Percentiles rank a stretch among this genome's conserved stretches.
Conservation (phyloP, 2,329 filamentous ascomycete genomes). For the Aspergillus candidus region DNA sequence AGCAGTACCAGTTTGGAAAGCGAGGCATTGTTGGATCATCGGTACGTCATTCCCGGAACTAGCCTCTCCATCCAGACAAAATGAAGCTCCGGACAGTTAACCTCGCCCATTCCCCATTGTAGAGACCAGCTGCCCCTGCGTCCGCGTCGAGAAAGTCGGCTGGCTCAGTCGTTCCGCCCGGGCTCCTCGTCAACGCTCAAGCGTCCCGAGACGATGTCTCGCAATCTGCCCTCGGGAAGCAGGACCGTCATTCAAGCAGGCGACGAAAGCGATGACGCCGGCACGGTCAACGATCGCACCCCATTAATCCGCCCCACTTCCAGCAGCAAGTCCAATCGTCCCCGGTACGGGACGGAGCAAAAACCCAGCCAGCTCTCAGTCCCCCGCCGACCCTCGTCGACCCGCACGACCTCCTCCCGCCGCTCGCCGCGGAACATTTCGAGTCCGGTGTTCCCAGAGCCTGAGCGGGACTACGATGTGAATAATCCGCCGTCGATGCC, state of each 20-base stretch:
- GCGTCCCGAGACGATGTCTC: slow-evolving; percentile 39
- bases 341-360: slow-evolving; percentile 30
- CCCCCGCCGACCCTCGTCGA: slow-evolving; percentile 22
- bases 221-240: slow-evolving; percentile 31
- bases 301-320: slow-evolving; percentile 44
- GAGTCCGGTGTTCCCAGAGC: slow-evolving; percentile 16
- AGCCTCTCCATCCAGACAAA: neutral
- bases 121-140: slow-evolving; percentile 59
- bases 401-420: slow-evolving; percentile 24
- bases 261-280: slow-evolving; percentile 24
- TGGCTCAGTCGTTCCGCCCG: slow-evolving; percentile 35
- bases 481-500: slow-evolving; percentile 62
- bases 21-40: slow-evolving; percentile 79
- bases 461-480: slow-evolving; percentile 50
- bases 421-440: slow-evolving; percentile 24
- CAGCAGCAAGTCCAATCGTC: slow-evolving; percentile 28
- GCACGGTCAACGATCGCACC: slow-evolving; percentile 47
- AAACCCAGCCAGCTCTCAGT: slow-evolving; percentile 21
- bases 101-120: slow-evolving; percentile 12
- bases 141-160: slow-evolving; percentile 52
- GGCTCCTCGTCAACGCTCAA: slow-evolving; percentile 25
- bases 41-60: slow-evolving; percentile 44
- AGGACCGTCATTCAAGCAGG: slow-evolving; percentile 13
- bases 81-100: slow-evolving; percentile 4
- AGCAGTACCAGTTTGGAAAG: slow-evolving; percentile 88